phyloP scores from a whole-genome alignment of 768 basidiomycete species.

The Sarcodon aspratus region DNA sequence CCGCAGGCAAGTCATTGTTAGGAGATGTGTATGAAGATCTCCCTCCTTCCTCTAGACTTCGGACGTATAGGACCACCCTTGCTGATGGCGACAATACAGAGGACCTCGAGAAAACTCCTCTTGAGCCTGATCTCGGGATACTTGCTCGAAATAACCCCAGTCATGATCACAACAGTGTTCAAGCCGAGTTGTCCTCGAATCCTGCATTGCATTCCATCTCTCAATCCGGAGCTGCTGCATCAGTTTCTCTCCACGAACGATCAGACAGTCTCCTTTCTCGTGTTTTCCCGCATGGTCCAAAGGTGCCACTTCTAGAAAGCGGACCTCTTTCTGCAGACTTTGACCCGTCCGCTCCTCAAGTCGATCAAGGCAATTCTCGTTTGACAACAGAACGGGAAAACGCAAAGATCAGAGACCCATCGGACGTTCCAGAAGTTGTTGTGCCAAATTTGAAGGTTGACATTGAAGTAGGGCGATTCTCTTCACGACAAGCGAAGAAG shows the following conservation, averaged over 20 bases:
- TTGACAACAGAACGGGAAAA: no score
- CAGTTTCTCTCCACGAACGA: no score
- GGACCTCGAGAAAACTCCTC: neutral
- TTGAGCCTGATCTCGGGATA: no score
- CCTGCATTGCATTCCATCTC: neutral
- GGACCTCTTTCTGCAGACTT: no score
- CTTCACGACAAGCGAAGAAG: no score
- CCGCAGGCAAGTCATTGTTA: conserved; percentile 10
- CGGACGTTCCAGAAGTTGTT: no score
- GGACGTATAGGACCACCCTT: conserved; percentile 12
- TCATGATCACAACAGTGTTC: neutral
- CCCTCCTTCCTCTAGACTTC: conserved; percentile 25
- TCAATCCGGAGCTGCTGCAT: neutral
- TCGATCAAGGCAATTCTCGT: no score
- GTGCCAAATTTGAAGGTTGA: no score
- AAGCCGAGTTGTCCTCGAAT: neutral
- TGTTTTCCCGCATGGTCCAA: conserved; percentile 14
- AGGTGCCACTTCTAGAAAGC: no score
- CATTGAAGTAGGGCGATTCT: no score
- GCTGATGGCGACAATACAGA: neutral
- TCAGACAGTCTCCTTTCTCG: conserved; percentile 18
- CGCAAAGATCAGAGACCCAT: no score
- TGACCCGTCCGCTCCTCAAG: no score
- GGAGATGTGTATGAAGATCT: conserved; percentile 24
- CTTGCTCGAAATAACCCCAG: neutral